phyloP scores from a whole-genome alignment of 345 rosid genomes.

The Lenwebbia sp. region DNA sequence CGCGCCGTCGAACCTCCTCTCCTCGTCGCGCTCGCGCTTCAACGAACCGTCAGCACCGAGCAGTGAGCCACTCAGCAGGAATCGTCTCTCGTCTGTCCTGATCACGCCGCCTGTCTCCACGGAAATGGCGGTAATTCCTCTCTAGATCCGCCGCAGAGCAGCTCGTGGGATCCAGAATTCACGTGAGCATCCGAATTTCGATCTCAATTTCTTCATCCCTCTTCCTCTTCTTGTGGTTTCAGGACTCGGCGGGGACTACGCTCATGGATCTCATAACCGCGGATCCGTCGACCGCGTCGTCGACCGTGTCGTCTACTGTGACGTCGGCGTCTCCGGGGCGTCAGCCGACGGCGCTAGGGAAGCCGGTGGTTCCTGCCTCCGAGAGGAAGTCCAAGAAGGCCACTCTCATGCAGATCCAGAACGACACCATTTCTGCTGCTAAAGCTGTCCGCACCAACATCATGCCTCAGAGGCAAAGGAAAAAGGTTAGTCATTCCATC shows the following conservation, averaged over 20 bases:
- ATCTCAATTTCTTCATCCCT: background rate
- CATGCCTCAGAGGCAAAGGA: slow-evolving; percentile 63
- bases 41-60: background rate
- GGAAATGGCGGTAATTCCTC: slow-evolving; percentile 1
- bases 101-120: background rate
- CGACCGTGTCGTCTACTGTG: slow-evolving; percentile 21
- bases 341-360: slow-evolving; percentile 24
- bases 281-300: slow-evolving; percentile 42
- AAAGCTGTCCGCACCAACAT: slow-evolving; percentile 74
- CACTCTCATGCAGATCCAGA: slow-evolving; percentile 83
- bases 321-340: slow-evolving; percentile 11
- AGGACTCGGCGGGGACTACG: slow-evolving; percentile 88
- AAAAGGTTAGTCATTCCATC: slow-evolving; percentile 16
- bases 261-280: slow-evolving; percentile 98
- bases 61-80: background rate
- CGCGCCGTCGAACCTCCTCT: background rate
- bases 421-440: slow-evolving; percentile 83
- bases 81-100: background rate
- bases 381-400: slow-evolving; percentile 83
- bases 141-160: background rate
- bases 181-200: background rate
- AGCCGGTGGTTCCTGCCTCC: slow-evolving; percentile 37
- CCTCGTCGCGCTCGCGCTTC: background rate
- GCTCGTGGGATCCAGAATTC: background rate
- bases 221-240: background rate